Base-by-base conservation (phyloP, 495 filamentous ascomycete genomes). In the Penicillium cataractarum region DNA sequence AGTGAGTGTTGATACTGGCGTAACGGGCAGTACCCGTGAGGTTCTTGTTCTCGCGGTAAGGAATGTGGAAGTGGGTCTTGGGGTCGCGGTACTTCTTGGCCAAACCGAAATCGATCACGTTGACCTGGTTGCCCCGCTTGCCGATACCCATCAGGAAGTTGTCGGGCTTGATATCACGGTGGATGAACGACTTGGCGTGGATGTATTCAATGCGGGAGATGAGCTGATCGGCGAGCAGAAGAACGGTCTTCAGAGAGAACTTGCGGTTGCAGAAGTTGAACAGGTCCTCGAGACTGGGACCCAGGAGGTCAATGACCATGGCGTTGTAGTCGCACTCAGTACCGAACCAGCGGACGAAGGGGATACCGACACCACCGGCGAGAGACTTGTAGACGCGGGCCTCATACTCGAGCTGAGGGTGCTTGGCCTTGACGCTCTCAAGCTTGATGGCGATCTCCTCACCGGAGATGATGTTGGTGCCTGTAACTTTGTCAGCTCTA, bases 251-350 rank as follows among this genome's bases (percentile, higher is more conserved):
- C 66, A 99, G 81, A 10, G 95, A 97, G 85, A 98, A 99, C 77
- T 99, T 99, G 74, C 96, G 90, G 87, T 98, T 99, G 88, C 96
- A 99, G 78, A 99, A 99, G 87, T 99, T 99, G 92, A 99, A 99
- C n/a, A 99, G 84, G 75, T 99, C 96, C 80, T 99, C 96, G 83
- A 99, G 83, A 75, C 92, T 96, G 61, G 96, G 96, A 55, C 96
- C 96, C 40, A 99, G 91, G 19, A 99, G 87, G 72, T 99, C 96
- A 65, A 99, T 90, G 52, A 99, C 96, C 96, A 99, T 99, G 71
- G 96, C 96, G 80, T 99, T 98, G 87, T 99, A 99, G 81, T 99
- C 96, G 79, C 96, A 99, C 79, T 99, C 96, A 58, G 96, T 99
- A 64, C 96, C 96, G 80, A 98, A 99, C 96, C 96, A 99, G 76